Conservation (phyloP, 106 monocot genomes). For the Xerophyta viscosa region DNA sequence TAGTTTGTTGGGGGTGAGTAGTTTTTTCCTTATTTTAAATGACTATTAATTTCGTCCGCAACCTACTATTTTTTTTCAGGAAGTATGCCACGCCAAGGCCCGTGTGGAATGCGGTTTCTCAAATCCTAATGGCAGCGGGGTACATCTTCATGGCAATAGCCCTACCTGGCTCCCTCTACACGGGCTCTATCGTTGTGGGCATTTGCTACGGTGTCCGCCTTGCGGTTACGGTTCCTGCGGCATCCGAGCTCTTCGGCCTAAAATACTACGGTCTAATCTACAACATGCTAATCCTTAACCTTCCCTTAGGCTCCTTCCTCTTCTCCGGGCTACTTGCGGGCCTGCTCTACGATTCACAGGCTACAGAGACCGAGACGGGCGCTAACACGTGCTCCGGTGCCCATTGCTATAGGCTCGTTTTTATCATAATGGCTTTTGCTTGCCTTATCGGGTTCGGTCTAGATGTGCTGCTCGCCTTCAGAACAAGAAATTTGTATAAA, state of each 20-base stretch:
- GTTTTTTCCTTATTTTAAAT: no score
- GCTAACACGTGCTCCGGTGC: slow-evolving; percentile 74
- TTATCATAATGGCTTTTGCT: slow-evolving; percentile 70
- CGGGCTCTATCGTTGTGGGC: slow-evolving; percentile 82
- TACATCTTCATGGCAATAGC: slow-evolving; percentile 69
- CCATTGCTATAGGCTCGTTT: slow-evolving; percentile 84
- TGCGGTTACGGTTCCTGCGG: slow-evolving; percentile 68
- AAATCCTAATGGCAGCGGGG: slow-evolving; percentile 75
- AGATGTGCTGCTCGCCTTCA: slow-evolving; percentile 43
- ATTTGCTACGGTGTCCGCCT: slow-evolving; percentile 88
- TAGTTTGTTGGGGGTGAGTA: no score
- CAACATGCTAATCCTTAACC: slow-evolving; percentile 91
- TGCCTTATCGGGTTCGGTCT: slow-evolving; percentile 66
- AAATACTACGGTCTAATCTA: slow-evolving; percentile 93
- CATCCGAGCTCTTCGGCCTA: slow-evolving; percentile 87
- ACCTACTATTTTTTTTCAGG: no score
- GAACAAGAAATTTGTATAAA: slow-evolving; percentile 53
- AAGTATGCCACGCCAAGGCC: slow-evolving; percentile 63
- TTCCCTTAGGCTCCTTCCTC: slow-evolving; percentile 93
- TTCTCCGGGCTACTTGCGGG: slow-evolving; percentile 95
- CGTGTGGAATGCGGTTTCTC: slow-evolving; percentile 87
- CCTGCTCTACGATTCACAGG: slow-evolving; percentile 68
- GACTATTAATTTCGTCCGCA: no score
- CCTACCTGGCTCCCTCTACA: slow-evolving; percentile 75
- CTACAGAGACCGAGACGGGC: slow-evolving; percentile 35